phyloP scores from a whole-genome alignment of 2,329 filamentous ascomycete species.

The Calonectria ilicicola region DNA sequence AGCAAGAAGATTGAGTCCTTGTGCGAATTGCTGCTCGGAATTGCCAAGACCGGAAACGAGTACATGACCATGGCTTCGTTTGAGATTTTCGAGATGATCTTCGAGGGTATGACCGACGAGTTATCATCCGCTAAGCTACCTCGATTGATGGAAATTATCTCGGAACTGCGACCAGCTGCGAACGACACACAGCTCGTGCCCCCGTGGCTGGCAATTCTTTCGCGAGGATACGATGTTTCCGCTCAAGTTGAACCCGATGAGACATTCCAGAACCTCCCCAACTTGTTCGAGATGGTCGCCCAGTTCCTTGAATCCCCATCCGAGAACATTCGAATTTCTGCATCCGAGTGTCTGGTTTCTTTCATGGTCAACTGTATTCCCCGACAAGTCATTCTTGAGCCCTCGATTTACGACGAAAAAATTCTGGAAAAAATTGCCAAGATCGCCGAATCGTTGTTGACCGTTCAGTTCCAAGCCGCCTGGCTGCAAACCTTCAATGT shows the following conservation, averaged over 20 bases:
- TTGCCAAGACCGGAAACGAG: slow-evolving; percentile 91
- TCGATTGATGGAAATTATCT: slow-evolving; percentile 89
- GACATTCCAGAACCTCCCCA: slow-evolving; percentile 90
- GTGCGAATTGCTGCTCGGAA: slow-evolving; percentile 88
- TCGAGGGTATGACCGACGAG: slow-evolving; percentile 89
- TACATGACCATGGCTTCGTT: slow-evolving; percentile 97
- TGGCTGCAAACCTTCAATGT: slow-evolving; percentile 97
- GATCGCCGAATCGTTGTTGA: slow-evolving; percentile 79
- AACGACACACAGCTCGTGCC: slow-evolving; percentile 96
- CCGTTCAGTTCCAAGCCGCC: slow-evolving; percentile 91
- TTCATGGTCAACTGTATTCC: slow-evolving; percentile 94
- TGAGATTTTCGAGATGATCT: slow-evolving; percentile 97
- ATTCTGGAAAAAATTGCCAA: slow-evolving; percentile 83
- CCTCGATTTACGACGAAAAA: slow-evolving; percentile 94
- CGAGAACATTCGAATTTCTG: slow-evolving; percentile 93
- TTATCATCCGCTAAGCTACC: slow-evolving; percentile 91
- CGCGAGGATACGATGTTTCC: slow-evolving; percentile 92
- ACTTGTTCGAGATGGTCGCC: slow-evolving; percentile 83
- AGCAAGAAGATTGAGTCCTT: slow-evolving; percentile 94
- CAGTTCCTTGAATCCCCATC: slow-evolving; percentile 87
- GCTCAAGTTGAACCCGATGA: slow-evolving; percentile 90
- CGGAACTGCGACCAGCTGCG: slow-evolving; percentile 88
- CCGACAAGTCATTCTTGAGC: slow-evolving; percentile 83
- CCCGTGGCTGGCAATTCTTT: slow-evolving; percentile 96
- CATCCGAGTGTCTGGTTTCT: slow-evolving; percentile 93